These are phyloP conservation scores for Ustilago hordei DNA, from an alignment of 1,284 basidiomycete genomes.

Conservation along the genomic window DNA sequence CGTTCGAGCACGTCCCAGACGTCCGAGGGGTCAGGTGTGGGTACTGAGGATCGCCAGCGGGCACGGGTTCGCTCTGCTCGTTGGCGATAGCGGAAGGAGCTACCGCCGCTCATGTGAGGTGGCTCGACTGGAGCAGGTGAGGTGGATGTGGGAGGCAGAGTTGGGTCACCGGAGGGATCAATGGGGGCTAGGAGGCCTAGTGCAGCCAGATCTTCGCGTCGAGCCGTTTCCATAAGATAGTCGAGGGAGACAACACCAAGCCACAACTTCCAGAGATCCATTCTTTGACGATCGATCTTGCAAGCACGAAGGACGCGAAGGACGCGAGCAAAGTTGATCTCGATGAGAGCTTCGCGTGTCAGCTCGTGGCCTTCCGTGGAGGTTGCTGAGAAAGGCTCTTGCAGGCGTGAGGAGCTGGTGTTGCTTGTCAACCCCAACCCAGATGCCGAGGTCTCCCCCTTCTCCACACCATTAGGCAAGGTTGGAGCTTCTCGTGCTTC, in stretches of 20 bases:
- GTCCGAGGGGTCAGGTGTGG: conserved; percentile 47
- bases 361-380: conserved; percentile 45
- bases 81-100: conserved; percentile 40
- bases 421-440: background rate
- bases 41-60: conserved; percentile 38
- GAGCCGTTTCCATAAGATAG: conserved; percentile 26
- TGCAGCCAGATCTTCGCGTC: conserved; percentile 36
- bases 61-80: conserved; percentile 35
- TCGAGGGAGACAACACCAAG: conserved; percentile 54
- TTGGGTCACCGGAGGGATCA: conserved; percentile 11
- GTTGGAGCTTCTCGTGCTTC: background rate
- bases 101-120: conserved; percentile 39
- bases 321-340: conserved; percentile 62
- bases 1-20: conserved; percentile 64
- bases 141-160: background rate
- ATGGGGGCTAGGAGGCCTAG: conserved; percentile 24
- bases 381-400: conserved; percentile 23
- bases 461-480: background rate
- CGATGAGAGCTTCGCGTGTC: conserved; percentile 61
- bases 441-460: background rate
- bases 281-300: conserved; percentile 60
- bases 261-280: conserved; percentile 66
- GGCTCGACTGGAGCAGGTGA: conserved; percentile 10
- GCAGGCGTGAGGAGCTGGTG: conserved; percentile 5
- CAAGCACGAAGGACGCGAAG: conserved; percentile 59